Conservation (phyloP, 2,329 filamentous ascomycete species). For the Neofusicoccum ribis region DNA sequence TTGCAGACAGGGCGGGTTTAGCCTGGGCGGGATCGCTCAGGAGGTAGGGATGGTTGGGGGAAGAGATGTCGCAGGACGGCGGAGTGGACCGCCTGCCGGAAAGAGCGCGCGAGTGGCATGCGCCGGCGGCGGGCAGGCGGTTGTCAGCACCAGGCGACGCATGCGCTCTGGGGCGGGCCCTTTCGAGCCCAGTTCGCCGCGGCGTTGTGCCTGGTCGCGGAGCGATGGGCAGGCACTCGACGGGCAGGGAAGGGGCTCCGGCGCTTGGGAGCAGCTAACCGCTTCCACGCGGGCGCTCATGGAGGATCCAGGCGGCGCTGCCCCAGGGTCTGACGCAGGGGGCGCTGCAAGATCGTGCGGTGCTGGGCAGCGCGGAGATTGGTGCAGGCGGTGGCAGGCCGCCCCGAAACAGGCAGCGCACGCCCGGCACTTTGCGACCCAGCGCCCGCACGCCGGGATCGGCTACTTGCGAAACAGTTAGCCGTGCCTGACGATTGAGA, state of each 20-base stretch:
- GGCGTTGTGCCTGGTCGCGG: not conserved
- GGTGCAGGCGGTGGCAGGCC: not conserved
- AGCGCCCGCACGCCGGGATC: constrained; percentile 3
- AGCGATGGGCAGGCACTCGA: not conserved
- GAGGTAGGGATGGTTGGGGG: constrained; percentile 5
- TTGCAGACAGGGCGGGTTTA: not conserved
- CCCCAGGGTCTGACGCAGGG: constrained; percentile 7
- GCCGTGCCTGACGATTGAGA: not conserved
- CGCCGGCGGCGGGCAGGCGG: not conserved
- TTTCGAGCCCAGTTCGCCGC: not conserved
- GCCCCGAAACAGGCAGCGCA: not conserved
- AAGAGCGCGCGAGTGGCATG: not conserved
- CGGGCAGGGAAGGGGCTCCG: not conserved
- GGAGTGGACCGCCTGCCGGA: constrained; percentile 1
- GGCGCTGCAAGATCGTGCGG: constrained; percentile 13
- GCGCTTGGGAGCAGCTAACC: not conserved
- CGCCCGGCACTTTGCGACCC: constrained; percentile 6
- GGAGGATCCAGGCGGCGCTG: not conserved
- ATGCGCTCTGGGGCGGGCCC: not conserved
- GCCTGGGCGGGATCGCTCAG: constrained; percentile 7
- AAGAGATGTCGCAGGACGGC: constrained; percentile 2
- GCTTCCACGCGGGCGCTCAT: not conserved
- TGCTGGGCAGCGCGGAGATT: constrained; percentile 12
- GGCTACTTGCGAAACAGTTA: constrained; percentile 13
- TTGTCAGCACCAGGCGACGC: not conserved